A percentile compares a stretch with the other conserved stretches of the same genome.
These are phyloP conservation scores for Aeminium ludgeri DNA, from an alignment of 495 filamentous ascomycete genomes.

Conservation along the genomic window DNA sequence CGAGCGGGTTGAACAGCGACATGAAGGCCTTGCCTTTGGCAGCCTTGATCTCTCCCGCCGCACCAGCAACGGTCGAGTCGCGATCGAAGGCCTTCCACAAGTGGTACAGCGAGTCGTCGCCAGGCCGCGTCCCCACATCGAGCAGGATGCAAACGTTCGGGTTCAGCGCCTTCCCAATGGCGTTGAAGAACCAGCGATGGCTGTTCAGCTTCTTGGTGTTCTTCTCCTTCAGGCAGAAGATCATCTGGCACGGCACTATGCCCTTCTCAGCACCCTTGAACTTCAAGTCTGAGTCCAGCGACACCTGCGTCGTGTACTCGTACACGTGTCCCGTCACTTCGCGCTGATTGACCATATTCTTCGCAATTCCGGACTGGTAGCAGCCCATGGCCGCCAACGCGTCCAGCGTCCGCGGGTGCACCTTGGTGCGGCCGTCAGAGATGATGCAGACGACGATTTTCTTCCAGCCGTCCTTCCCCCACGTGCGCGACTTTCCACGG, in stretches of 20 bases:
- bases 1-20: constrained; percentile 81
- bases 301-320: constrained; percentile 97
- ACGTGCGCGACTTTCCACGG: constrained; percentile 77
- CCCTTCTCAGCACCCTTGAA: constrained; percentile 99
- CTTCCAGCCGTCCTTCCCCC: constrained; percentile 96
- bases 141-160: constrained; percentile 95
- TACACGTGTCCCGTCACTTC: constrained; percentile 84
- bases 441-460: constrained; percentile 98
- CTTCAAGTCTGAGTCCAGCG: constrained; percentile 82
- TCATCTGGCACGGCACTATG: constrained; percentile 95
- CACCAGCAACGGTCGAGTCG: constrained; percentile 90
- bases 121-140: constrained; percentile 87
- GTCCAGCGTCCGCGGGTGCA: constrained; percentile 85
- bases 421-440: constrained; percentile 81
- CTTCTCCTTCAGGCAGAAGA: constrained; percentile 97
- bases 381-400: constrained; percentile 94
- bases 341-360: constrained; percentile 88
- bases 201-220: constrained; percentile 97
- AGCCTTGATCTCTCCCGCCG: constrained; percentile 92
- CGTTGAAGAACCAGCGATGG: constrained; percentile 99
- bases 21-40: constrained; percentile 49
- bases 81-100: constrained; percentile 98
- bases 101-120: constrained; percentile 78
- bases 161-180: constrained; percentile 79
- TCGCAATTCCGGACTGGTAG: constrained; percentile 98